These are phyloP conservation scores for Acorus gramineus DNA, from an alignment of 106 monocot genomes.

Conservation along the genomic window DNA sequence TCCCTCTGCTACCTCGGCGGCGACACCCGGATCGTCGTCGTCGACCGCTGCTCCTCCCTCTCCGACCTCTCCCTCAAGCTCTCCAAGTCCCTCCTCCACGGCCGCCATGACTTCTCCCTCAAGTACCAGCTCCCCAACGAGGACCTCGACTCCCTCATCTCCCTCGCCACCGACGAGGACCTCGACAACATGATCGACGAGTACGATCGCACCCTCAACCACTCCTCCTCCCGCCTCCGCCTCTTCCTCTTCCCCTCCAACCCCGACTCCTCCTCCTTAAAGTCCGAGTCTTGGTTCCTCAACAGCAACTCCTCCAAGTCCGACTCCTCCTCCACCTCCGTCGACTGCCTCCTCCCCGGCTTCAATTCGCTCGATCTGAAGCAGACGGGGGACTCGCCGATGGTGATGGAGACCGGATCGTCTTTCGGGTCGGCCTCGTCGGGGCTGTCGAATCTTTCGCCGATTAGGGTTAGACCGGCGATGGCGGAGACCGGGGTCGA, in stretches of 20 bases:
- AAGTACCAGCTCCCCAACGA: constrained; percentile 98
- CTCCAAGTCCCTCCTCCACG: constrained; percentile 52
- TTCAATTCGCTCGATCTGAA: constrained; percentile 31
- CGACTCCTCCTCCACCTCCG: constrained; percentile 71
- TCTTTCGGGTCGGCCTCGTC: constrained; percentile 80
- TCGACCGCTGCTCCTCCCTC: constrained; percentile 70
- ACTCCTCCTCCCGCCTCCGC: constrained; percentile 12
- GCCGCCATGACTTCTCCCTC: constrained; percentile 41
- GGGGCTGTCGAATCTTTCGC: constrained; percentile 71
- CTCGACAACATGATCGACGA: constrained; percentile 98
- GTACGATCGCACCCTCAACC: constrained; percentile 54
- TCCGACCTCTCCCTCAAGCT: constrained; percentile 51
- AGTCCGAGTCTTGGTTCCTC: constrained; percentile 52
- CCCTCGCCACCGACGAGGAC: constrained; percentile 89
- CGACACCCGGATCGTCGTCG: constrained; percentile 77
- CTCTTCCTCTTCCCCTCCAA: constrained; percentile 80
- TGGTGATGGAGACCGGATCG: constrained; percentile 50
- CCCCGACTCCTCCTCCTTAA: not conserved
- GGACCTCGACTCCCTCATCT: constrained; percentile 94
- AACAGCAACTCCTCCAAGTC: constrained; percentile 79
- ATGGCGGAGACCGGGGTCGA: constrained; percentile 20
- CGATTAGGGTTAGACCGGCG: constrained; percentile 52
- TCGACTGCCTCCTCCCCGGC: constrained; percentile 39
- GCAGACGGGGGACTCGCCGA: constrained; percentile 29
- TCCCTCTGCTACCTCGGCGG: constrained; percentile 95